A percentile compares a stretch with the other conserved stretches of the same genome.
Evolutionary conservation across 2,329 filamentous ascomycete species (phyloP).

Genomic region (Arthrobotrys conoides): DNA sequence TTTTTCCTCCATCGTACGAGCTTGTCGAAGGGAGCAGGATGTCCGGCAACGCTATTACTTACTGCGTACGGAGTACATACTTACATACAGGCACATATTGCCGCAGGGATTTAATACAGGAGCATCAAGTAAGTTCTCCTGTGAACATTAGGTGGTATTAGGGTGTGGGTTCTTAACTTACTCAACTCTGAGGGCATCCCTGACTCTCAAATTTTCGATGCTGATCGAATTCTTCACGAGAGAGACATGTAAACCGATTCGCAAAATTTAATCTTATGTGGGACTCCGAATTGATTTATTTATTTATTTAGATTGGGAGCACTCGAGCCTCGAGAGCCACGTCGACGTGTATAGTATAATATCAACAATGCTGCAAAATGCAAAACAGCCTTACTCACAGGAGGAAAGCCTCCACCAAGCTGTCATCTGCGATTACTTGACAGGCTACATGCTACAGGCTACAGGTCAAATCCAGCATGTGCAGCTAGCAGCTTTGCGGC

Average conservation of each 20-base stretch:
- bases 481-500: slow-evolving; percentile 40
- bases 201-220: slow-evolving; percentile 57
- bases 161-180: slow-evolving; percentile 19
- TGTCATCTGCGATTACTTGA: slow-evolving; percentile 53
- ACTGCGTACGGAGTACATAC: too few species aligned
- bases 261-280: neutral
- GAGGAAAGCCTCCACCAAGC: slow-evolving; percentile 3
- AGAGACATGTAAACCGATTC: slow-evolving; percentile 1
- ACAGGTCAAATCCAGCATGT: slow-evolving; percentile 20
- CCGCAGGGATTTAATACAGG: slow-evolving; percentile 15
- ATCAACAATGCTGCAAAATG: slow-evolving; percentile 13
- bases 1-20: slow-evolving; percentile 19
- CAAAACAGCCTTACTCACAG: slow-evolving; percentile 28
- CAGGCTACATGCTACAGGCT: slow-evolving; percentile 16
- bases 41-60: neutral
- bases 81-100: neutral
- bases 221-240: slow-evolving; percentile 35
- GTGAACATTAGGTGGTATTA: neutral
- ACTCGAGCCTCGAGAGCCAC: neutral
- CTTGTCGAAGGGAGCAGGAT: neutral
- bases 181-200: slow-evolving; percentile 41
- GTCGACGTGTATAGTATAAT: slow-evolving; percentile 5
- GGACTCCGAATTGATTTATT: neutral
- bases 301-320: neutral
- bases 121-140: neutral